Conservation (phyloP, 768 basidiomycete genomes). For the Pisolithus albus region DNA sequence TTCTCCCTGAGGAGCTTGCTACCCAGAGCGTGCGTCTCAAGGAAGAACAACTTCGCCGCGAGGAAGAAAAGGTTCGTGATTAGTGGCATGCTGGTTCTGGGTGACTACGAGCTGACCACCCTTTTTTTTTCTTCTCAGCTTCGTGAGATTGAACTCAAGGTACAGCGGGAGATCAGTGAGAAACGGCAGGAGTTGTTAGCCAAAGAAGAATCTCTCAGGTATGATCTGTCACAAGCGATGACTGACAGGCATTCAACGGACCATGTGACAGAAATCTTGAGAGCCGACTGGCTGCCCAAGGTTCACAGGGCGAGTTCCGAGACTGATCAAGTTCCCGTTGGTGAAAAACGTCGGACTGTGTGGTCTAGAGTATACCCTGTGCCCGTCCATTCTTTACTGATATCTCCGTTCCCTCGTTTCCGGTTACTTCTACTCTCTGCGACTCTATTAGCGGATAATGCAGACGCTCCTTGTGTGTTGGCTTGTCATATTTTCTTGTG, state of each 20-base stretch:
- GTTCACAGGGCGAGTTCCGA: conserved; percentile 73
- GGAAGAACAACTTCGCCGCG: conserved; percentile 94
- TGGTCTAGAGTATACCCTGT: conserved; percentile 30
- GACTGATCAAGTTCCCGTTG: conserved; percentile 37
- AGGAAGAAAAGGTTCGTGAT: conserved; percentile 80
- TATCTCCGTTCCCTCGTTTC: conserved; percentile 31
- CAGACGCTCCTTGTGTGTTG: conserved; percentile 29
- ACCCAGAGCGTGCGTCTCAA: conserved; percentile 96
- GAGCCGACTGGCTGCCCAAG: conserved; percentile 85
- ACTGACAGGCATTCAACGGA: neutral
- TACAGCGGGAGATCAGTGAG: conserved; percentile 96
- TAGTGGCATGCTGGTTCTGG: neutral
- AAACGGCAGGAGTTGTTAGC: conserved; percentile 94
- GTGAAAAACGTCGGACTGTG: conserved; percentile 17
- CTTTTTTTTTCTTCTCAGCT: conserved; percentile 41
- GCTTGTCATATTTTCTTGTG: conserved; percentile 23
- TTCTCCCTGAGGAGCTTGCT: conserved; percentile 93
- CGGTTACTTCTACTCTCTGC: conserved; percentile 25
- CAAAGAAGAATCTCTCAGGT: conserved; percentile 92
- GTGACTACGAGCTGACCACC: neutral
- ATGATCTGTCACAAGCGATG: conserved; percentile 10
- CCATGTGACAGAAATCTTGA: conserved; percentile 62
- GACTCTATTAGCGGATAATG: conserved; percentile 31
- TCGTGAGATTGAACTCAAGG: conserved; percentile 96
- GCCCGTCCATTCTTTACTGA: conserved; percentile 29